A percentile compares a stretch with the other conserved stretches of the same genome.
Conservation (phyloP, 768 basidiomycete genomes). For the Floccularia luteovirens region DNA sequence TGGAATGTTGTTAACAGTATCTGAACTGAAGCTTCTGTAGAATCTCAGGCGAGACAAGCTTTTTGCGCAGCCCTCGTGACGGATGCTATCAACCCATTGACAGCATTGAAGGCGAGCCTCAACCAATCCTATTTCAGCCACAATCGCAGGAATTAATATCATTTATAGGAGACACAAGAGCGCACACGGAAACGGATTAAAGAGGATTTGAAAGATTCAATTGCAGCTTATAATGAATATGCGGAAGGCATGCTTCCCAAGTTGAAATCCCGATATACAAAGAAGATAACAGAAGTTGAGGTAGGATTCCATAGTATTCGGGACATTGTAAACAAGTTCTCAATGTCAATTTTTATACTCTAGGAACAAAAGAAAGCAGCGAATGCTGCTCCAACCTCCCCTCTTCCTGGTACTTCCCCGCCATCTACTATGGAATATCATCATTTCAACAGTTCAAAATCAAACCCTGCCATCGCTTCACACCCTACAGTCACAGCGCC, state of each 20-base stretch:
- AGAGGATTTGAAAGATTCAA: slow-evolving; percentile 81
- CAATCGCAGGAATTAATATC: too few species aligned
- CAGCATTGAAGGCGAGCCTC: slow-evolving; percentile 49
- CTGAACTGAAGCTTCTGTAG: slow-evolving; percentile 27
- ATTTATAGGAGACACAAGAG: slow-evolving; percentile 77
- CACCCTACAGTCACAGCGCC: slow-evolving; percentile 59
- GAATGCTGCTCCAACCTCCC: slow-evolving; percentile 21
- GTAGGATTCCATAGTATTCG: slow-evolving; percentile 26
- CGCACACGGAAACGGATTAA: slow-evolving; percentile 88
- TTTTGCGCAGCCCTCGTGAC: slow-evolving; percentile 62
- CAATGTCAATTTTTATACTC: slow-evolving; percentile 1
- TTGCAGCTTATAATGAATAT: slow-evolving; percentile 72
- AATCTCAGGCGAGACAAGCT: slow-evolving; percentile 76
- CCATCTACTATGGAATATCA: slow-evolving; percentile 19
- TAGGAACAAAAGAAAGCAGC: slow-evolving; percentile 63
- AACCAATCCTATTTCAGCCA: too few species aligned
- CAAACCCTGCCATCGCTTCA: slow-evolving; percentile 35
- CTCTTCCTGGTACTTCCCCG: slow-evolving; percentile 16
- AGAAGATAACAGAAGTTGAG: slow-evolving; percentile 86
- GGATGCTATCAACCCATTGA: slow-evolving; percentile 70
- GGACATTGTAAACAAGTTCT: neutral
- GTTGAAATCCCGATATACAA: slow-evolving; percentile 70
- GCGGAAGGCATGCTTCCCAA: slow-evolving; percentile 75
- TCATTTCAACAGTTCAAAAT: slow-evolving; percentile 30
- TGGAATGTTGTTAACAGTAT: slow-evolving; percentile 1